Percentiles rank a stretch among this genome's conserved stretches.
Evolutionary conservation across 2,329 filamentous ascomycete species (phyloP).

Genomic region (Trichoderma koningiopsis): DNA sequence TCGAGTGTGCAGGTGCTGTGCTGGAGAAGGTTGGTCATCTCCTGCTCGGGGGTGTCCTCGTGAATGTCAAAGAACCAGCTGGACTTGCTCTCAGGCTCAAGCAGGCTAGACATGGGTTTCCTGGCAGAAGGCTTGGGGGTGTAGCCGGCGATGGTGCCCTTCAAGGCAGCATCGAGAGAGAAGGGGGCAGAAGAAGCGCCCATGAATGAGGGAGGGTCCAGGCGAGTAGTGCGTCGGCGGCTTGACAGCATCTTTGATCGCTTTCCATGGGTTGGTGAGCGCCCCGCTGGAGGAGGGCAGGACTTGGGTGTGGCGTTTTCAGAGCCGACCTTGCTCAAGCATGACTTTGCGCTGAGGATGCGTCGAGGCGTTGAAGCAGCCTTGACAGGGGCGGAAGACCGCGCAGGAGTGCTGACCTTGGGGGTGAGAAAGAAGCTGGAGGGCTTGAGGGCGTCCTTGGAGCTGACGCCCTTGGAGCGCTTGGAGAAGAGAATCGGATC

Average conservation of each 20-base stretch:
- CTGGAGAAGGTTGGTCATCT: conserved; percentile 90
- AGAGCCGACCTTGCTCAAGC: conserved; percentile 49
- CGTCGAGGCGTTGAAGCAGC: conserved; percentile 42
- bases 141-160: conserved; percentile 70
- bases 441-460: conserved; percentile 54
- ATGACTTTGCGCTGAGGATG: conserved; percentile 57
- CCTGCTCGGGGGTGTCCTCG: conserved; percentile 86
- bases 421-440: conserved; percentile 47
- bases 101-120: conserved; percentile 35
- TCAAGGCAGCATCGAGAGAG: conserved; percentile 81
- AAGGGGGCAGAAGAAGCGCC: conserved; percentile 64
- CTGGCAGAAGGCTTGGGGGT: conserved; percentile 45
- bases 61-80: conserved; percentile 94
- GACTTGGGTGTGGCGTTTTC: conserved; percentile 45
- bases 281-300: conserved; percentile 70
- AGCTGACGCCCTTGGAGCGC: conserved; percentile 56
- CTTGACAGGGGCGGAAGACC: conserved; percentile 40
- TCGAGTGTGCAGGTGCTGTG: conserved; percentile 86
- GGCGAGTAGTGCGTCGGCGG: conserved; percentile 66
- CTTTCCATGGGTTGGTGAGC: conserved; percentile 74
- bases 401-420: conserved; percentile 44
- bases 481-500: conserved; percentile 61
- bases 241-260: conserved; percentile 68
- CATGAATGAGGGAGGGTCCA: conserved; percentile 69
- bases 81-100: conserved; percentile 56